phyloP scores from a whole-genome alignment of 1,284 basidiomycete genomes.

The Papiliotrema flavescens region DNA sequence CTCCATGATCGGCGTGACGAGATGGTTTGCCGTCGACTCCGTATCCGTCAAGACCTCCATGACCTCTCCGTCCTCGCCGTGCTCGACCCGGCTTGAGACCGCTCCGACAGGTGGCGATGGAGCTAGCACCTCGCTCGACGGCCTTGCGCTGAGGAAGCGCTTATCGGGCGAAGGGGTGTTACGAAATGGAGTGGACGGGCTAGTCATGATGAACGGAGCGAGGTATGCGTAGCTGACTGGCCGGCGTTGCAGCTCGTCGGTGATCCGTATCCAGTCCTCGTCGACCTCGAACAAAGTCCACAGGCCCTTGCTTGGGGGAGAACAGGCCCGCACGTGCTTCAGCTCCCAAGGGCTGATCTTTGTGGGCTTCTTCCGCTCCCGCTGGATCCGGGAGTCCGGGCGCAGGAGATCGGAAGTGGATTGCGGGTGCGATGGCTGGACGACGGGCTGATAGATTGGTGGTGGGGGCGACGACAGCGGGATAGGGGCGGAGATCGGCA shows the following conservation, averaged over 20 bases:
- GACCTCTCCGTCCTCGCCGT: background rate
- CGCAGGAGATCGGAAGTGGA: background rate
- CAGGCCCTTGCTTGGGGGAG: constrained; percentile 38
- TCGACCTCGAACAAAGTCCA: constrained; percentile 16
- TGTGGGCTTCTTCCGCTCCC: background rate
- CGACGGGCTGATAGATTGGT: background rate
- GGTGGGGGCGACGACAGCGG: background rate
- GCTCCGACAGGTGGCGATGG: background rate
- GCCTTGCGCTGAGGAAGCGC: background rate
- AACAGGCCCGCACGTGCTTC: background rate
- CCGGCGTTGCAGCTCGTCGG: constrained; percentile 2
- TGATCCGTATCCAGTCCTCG: constrained; percentile 37
- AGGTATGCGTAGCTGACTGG: background rate
- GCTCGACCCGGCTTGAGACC: background rate
- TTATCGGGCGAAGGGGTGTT: background rate
- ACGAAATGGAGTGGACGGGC: background rate
- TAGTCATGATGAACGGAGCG: background rate
- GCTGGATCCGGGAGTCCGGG: background rate
- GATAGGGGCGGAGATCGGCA: background rate
- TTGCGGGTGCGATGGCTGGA: background rate
- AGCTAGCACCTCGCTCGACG: background rate
- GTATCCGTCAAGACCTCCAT: background rate
- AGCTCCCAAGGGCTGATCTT: background rate
- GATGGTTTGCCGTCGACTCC: background rate
- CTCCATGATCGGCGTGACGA: background rate